Conservation (phyloP, 352 stramenopile species). For the Globisporangium emineosum region DNA sequence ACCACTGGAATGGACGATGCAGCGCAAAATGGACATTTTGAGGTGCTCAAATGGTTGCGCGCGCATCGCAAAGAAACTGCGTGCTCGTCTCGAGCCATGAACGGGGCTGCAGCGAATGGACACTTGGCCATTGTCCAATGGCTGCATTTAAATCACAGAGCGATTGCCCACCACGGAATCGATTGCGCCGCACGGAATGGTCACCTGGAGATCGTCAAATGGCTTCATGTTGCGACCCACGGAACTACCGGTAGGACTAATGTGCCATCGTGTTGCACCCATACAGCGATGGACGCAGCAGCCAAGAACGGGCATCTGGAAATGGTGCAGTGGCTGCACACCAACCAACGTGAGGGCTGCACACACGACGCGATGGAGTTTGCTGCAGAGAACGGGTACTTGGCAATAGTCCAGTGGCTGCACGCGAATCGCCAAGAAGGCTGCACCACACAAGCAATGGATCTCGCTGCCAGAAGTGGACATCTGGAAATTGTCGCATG, state of each 20-base stretch:
- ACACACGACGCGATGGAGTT: neutral
- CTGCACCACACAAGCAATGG: constrained; percentile 23
- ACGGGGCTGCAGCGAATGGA: neutral
- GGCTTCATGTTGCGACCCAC: neutral
- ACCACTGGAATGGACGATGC: neutral
- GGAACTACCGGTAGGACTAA: neutral
- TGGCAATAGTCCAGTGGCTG: constrained; percentile 63
- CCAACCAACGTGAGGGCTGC: neutral
- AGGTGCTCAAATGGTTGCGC: neutral
- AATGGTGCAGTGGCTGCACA: neutral
- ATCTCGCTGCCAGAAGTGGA: neutral
- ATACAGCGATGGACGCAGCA: neutral
- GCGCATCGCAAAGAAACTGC: neutral
- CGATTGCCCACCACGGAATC: neutral
- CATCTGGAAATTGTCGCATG: neutral
- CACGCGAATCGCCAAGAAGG: constrained; percentile 58
- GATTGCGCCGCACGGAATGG: neutral
- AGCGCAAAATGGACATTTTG: neutral
- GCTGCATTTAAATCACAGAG: neutral
- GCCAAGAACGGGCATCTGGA: neutral
- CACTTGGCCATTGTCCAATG: neutral
- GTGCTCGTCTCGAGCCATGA: neutral
- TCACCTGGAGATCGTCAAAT: neutral
- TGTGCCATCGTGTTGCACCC: neutral
- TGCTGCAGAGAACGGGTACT: neutral